Evolutionary conservation across 2,329 filamentous ascomycete genomes (phyloP), one percentile per base, ranked within the genome.

Genomic region (Arthrinium puccinioides): DNA sequence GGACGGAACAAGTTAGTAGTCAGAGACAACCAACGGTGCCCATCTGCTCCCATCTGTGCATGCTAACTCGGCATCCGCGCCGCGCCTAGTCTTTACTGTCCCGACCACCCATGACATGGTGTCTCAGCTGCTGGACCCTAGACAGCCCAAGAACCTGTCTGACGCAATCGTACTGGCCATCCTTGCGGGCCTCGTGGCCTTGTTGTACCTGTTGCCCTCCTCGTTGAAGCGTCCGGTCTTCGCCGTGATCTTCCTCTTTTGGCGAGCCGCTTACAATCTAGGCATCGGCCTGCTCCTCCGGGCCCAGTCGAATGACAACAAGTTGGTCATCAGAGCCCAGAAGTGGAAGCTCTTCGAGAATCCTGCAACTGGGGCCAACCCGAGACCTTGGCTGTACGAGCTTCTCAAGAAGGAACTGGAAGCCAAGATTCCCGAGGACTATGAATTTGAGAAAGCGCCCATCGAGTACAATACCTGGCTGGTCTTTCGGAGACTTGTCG

Each of bases 401-500:
- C 72, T 94, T 45, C 70, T 98, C 52, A 94, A 95, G 62, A 72
- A 74, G 42, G 92, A 98, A 63, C 74, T 96, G 60, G 89, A 97
- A 65, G 84, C 87, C 51, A 97, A 98, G 66, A 94, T 98, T 44
- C 83, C 86, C 4, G 75, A 84, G 53, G 88, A 98, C 66, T 98
- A 97, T 68, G 80, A 82, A 46, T 95, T 98, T 56, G 89, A 94
- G 51, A 76, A 85, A 50, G 90, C 90, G 1, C 92, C 92, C 13
- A 72, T 97, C 60, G 92, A 98, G 73, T 98, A 97, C 75, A 98
- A 98, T 67, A 95, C 92, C 28, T 98, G 92, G 92, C 76, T 98
- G 39, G 79, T 96, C 49, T 98, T 98, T 67, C 83, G 92, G 50
- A 82, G 92, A 52, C 77, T 97, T 21, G 92, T 97, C 56, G 92